Evolutionary conservation across 805 yeast species (phyloP).

Genomic region (Cephaloascus albidus): DNA sequence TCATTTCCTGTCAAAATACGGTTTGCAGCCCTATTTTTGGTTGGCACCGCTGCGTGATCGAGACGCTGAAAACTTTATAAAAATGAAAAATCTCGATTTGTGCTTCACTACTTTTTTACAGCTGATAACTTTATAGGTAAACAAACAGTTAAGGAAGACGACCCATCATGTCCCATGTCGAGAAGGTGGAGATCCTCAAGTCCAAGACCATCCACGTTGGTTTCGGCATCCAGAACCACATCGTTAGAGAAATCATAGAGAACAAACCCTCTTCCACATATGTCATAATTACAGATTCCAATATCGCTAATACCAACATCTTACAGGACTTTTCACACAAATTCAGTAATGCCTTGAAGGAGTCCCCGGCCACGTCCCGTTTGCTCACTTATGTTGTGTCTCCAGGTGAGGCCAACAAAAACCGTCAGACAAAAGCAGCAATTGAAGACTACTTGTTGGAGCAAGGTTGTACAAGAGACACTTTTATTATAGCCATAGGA

Average conservation of each 20-base stretch:
- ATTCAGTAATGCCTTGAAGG: constrained; percentile 26
- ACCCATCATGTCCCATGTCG: constrained; percentile 13
- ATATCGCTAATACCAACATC: constrained; percentile 61
- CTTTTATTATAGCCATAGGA: constrained; percentile 89
- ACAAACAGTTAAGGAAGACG: neutral
- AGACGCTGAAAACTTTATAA: too few relatives aligned
- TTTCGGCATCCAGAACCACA: constrained; percentile 64
- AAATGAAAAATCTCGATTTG: too few relatives aligned
- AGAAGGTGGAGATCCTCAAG: constrained; percentile 72
- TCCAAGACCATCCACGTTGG: constrained; percentile 85
- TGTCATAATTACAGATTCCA: constrained; percentile 81
- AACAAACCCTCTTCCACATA: constrained; percentile 79
- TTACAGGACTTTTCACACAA: constrained; percentile 34
- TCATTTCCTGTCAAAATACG: too few relatives aligned
- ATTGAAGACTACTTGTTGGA: constrained; percentile 82
- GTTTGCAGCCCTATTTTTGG: too few relatives aligned
- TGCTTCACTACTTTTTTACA: too few relatives aligned
- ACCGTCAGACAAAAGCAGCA: constrained; percentile 79
- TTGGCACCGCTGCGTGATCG: too few relatives aligned
- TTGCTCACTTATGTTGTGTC: constrained; percentile 65
- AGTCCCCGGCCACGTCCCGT: constrained; percentile 45
- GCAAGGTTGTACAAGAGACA: constrained; percentile 91
- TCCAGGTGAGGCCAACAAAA: constrained; percentile 92
- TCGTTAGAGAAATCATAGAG: constrained; percentile 55
- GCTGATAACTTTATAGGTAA: neutral